These are phyloP conservation scores for Auricularia cornea DNA, from an alignment of 768 basidiomycete species.

Conservation along the genomic window DNA sequence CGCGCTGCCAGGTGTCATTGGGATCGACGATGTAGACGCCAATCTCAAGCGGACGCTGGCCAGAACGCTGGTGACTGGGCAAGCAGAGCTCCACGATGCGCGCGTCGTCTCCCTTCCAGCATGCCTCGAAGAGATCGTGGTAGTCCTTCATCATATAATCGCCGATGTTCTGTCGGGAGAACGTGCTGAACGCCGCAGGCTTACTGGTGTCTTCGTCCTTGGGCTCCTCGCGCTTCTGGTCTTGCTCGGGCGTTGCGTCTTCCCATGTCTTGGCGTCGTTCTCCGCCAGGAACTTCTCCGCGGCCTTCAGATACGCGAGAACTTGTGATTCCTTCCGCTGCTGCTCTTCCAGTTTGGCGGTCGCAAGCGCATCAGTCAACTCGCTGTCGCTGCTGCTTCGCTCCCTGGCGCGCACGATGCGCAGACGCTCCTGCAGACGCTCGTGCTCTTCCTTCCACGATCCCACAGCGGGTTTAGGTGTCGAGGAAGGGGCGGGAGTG, in stretches of 20 bases:
- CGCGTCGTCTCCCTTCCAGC: constrained; percentile 42
- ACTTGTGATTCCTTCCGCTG: constrained; percentile 18
- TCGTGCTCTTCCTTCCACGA: neutral
- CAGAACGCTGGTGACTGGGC: constrained; percentile 22
- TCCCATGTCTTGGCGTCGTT: constrained; percentile 36
- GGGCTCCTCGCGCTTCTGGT: neutral
- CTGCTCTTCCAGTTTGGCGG: neutral
- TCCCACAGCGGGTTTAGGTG: no score
- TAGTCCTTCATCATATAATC: constrained; percentile 29
- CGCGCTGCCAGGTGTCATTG: constrained; percentile 28
- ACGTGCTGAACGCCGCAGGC: constrained; percentile 16
- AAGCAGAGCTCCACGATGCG: constrained; percentile 46
- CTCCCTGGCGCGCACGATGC: neutral
- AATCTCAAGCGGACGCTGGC: constrained; percentile 1
- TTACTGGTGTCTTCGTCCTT: constrained; percentile 23
- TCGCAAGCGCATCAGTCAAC: no score
- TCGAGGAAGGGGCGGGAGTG: no score
- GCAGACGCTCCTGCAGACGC: neutral
- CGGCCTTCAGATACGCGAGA: constrained; percentile 26
- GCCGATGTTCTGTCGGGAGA: constrained; percentile 13
- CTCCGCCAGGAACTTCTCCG: constrained; percentile 25
- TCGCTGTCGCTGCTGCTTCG: neutral
- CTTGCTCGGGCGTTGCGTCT: constrained; percentile 29
- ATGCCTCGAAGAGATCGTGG: constrained; percentile 51
- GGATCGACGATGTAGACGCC: neutral